Evolutionary conservation across 768 basidiomycete genomes (phyloP).

Genomic region (Coprinopsis marcescibilis): DNA sequence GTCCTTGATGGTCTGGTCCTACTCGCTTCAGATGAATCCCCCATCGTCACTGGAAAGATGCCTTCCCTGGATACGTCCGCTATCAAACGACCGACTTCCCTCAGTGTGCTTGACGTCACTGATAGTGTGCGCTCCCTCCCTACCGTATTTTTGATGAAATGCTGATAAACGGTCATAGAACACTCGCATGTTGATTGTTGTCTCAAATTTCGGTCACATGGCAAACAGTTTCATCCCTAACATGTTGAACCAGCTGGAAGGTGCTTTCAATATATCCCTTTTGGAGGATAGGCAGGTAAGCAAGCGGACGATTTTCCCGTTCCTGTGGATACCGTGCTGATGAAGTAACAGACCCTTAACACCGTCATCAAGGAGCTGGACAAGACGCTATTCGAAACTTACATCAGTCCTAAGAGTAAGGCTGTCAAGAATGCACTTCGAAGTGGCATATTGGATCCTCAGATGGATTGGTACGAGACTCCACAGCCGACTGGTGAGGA

Average conservation of each 20-base stretch:
- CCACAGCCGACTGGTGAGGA: conserved; percentile 81
- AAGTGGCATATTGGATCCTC: conserved; percentile 69
- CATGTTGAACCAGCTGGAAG: conserved; percentile 78
- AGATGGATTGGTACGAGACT: conserved; percentile 93
- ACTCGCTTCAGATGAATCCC: conserved; percentile 68
- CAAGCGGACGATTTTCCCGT: conserved; percentile 3
- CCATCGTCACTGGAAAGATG: conserved; percentile 35
- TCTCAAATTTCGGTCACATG: conserved; percentile 84
- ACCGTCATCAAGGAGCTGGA: conserved; percentile 81
- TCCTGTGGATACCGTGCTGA: conserved; percentile 9
- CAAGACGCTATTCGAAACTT: conserved; percentile 83
- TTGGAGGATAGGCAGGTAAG: conserved; percentile 65
- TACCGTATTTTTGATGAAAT: background rate
- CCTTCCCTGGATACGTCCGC: conserved; percentile 25
- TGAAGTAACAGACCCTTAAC: conserved; percentile 51
- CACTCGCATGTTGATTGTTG: conserved; percentile 77
- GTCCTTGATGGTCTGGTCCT: conserved; percentile 83
- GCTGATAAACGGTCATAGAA: conserved; percentile 45
- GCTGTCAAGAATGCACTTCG: conserved; percentile 62
- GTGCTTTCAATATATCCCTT: conserved; percentile 65
- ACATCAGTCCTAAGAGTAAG: conserved; percentile 77
- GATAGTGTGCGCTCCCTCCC: conserved; percentile 45
- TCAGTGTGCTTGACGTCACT: conserved; percentile 55
- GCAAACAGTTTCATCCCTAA: conserved; percentile 64
- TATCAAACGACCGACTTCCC: conserved; percentile 37